Evolutionary conservation across 208 protist species (phyloP).

Genomic region (Wallacemonas sp.): DNA sequence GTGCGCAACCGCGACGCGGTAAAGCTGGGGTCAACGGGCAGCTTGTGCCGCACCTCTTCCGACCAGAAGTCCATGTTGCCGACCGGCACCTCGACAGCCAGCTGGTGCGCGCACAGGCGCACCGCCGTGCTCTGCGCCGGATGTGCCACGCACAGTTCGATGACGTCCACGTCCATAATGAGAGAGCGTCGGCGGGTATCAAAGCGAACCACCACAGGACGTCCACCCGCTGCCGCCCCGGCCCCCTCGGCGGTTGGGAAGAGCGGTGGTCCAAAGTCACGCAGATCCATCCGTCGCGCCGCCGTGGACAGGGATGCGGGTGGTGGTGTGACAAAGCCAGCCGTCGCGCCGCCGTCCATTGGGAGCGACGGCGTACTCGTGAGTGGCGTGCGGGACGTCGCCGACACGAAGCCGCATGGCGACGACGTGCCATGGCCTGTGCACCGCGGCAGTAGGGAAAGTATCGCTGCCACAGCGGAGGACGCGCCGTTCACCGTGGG

Average conservation of each 20-base stretch:
- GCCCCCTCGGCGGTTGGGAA: not conserved
- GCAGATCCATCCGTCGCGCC: not conserved
- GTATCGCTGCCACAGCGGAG: too few relatives aligned
- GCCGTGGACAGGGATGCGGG: not conserved
- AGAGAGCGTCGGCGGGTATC: conserved; percentile 11
- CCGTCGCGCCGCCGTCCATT: too few relatives aligned
- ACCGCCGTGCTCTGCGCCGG: not conserved
- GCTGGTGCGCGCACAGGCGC: not conserved
- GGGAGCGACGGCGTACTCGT: too few relatives aligned
- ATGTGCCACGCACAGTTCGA: not conserved
- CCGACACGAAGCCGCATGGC: too few relatives aligned
- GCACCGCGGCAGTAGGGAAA: not conserved
- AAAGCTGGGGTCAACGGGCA: not conserved
- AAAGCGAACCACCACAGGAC: not conserved
- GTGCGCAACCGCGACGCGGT: not conserved
- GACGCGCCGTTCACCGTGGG: too few relatives aligned
- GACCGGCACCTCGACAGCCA: conserved; percentile 11
- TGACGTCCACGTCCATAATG: conserved; percentile 15
- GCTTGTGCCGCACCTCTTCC: conserved; percentile 1
- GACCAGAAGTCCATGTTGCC: conserved; percentile 22
- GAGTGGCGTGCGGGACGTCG: too few relatives aligned
- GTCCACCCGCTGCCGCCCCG: not conserved
- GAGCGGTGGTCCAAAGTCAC: not conserved
- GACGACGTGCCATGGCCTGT: too few relatives aligned
- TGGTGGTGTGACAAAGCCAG: not conserved